Base-by-base conservation (phyloP, 768 basidiomycete species). In the Ramaria sp. region DNA sequence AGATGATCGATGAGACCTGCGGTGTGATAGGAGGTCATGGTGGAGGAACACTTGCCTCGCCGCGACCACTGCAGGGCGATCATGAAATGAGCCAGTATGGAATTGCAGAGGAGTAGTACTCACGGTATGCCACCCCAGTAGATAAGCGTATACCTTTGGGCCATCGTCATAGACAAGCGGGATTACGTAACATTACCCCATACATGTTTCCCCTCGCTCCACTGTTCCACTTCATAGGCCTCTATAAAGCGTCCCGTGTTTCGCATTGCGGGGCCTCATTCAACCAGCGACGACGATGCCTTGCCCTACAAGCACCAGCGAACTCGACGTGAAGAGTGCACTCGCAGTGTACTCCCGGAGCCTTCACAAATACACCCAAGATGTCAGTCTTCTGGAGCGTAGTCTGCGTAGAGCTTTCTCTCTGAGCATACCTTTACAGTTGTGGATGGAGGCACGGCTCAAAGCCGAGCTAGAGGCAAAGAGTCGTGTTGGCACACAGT, bases 311-410 rank as follows among this genome's bases (percentile, higher is more conserved):
- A 27, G n/a, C 50, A n/a, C 45, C 50, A 19, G 10, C 34, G 56
- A 39, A 7, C 49, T 20, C 11, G 51, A 53, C 51, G 33, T 27
- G 19, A 11, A 58, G 9, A 22, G 10, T 20, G 57, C 57, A n/a
- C 57, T 58, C 11, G 24, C 33, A 4, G 7, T 20, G 7, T 58
- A 58, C 51, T 38, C 57, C 41, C 37, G 19, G 51, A 30, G 20
- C n/a, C 51, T 58, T 17, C 57, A 58, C 51, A 24, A 58, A 30
- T 58, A 52, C 20, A 58, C 57, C 5, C 57, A 34, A 17, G n/a
- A 53, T 1, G 51, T 53, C 38, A 42, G 42, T 27, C 43, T 15
- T 20, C 51, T 17, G 7, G 2, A n/a, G 13, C 51, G 2, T 7
- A 20, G 31, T n/a, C 15, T 6, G 51, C 37, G 7, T 1, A 10